A percentile compares a stretch with the other conserved stretches of the same genome.
These are phyloP conservation scores for Colletotrichum zoysiae DNA, from an alignment of 2,329 filamentous ascomycete species.

Conservation along the genomic window DNA sequence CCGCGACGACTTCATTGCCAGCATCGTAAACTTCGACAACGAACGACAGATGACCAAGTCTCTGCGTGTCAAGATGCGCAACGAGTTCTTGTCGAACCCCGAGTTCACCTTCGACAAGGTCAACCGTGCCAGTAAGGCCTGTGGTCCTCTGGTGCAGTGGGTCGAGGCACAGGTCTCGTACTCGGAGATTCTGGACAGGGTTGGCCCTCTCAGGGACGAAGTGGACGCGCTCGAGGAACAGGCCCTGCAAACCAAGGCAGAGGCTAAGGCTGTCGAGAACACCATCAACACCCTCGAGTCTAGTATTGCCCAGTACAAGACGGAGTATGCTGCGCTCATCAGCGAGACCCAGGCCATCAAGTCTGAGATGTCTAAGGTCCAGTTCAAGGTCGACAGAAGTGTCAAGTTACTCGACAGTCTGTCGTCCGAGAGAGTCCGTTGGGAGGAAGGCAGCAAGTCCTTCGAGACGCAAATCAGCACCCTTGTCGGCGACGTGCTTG, in stretches of 20 bases:
- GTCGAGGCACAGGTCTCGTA: slow-evolving; percentile 96
- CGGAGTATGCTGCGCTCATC: slow-evolving; percentile 94
- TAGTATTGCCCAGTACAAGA: slow-evolving; percentile 95
- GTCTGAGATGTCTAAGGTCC: slow-evolving; percentile 92
- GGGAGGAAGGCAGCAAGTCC: slow-evolving; percentile 97
- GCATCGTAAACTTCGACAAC: slow-evolving; percentile 97
- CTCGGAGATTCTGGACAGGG: slow-evolving; percentile 94
- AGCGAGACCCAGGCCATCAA: slow-evolving; percentile 98
- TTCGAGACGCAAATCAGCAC: slow-evolving; percentile 99
- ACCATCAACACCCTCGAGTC: slow-evolving; percentile 86
- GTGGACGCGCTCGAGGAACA: slow-evolving; percentile 88
- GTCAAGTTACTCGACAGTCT: slow-evolving; percentile 94
- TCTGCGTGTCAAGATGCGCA: slow-evolving; percentile 88
- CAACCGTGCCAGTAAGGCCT: slow-evolving; percentile 95
- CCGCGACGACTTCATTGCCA: slow-evolving; percentile 95
- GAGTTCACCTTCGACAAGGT: slow-evolving; percentile 98
- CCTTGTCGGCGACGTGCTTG: slow-evolving; percentile 92
- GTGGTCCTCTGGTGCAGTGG: slow-evolving; percentile 97
- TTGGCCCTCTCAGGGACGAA: slow-evolving; percentile 92
- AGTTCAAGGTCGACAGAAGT: slow-evolving; percentile 98
- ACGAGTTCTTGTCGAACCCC: slow-evolving; percentile 90
- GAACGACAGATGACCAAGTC: slow-evolving; percentile 91
- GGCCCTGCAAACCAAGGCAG: slow-evolving; percentile 90
- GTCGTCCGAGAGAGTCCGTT: slow-evolving; percentile 91
- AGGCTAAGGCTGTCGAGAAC: slow-evolving; percentile 91